Evolutionary conservation across 352 stramenopile species (phyloP).

Genomic region (Globisporangium emineosum): DNA sequence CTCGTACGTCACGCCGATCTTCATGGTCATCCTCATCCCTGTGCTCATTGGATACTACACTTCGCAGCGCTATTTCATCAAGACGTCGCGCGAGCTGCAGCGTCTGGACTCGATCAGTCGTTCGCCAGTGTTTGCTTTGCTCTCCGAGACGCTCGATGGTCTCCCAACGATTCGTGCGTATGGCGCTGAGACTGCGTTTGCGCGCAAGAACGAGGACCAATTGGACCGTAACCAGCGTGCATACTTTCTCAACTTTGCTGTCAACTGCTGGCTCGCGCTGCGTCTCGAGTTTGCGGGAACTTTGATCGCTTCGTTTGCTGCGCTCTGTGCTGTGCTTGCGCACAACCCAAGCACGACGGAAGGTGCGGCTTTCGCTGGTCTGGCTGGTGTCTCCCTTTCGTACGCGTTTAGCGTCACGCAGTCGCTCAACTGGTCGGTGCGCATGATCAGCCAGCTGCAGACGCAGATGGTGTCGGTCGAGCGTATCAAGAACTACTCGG

Average conservation of each 20-base stretch:
- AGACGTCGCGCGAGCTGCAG: slow-evolving; percentile 91
- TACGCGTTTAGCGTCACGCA: slow-evolving; percentile 80
- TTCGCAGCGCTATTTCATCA: slow-evolving; percentile 92
- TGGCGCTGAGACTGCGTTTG: slow-evolving; percentile 47
- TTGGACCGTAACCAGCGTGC: slow-evolving; percentile 68
- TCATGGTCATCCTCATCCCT: slow-evolving; percentile 76
- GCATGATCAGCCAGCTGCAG: slow-evolving; percentile 72
- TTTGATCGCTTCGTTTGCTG: slow-evolving; percentile 53
- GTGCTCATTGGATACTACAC: slow-evolving; percentile 62
- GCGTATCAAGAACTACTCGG: slow-evolving; percentile 68
- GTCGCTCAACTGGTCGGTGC: slow-evolving; percentile 77
- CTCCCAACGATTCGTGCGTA: slow-evolving; percentile 93
- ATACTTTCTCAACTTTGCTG: slow-evolving; percentile 72
- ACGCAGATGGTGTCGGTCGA: slow-evolving; percentile 80
- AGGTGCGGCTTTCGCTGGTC: slow-evolving; percentile 45
- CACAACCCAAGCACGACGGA: slow-evolving; percentile 39
- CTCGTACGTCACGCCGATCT: slow-evolving; percentile 64
- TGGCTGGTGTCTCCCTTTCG: slow-evolving; percentile 67
- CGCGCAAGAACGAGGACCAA: slow-evolving; percentile 44
- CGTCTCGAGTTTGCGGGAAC: slow-evolving; percentile 72
- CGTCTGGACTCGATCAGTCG: slow-evolving; percentile 93
- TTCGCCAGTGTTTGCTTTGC: slow-evolving; percentile 94
- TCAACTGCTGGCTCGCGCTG: slow-evolving; percentile 76
- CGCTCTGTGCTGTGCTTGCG: slow-evolving; percentile 47
- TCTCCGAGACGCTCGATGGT: slow-evolving; percentile 94